Base-by-base conservation (phyloP, 768 basidiomycete genomes). In the Pholiota microspora region DNA sequence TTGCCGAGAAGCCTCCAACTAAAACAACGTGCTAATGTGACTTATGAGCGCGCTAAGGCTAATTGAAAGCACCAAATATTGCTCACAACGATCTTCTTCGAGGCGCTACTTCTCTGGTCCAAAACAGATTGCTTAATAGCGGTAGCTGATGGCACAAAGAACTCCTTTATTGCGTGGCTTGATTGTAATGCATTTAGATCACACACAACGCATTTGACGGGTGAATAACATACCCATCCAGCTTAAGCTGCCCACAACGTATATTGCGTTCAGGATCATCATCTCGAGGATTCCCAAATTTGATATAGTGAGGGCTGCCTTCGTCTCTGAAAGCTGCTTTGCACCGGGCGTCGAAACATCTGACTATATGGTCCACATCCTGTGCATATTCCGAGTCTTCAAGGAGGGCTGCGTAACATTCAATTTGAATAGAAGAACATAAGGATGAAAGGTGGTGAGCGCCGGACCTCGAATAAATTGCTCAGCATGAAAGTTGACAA, bases 1-100 rank as follows among this genome's bases (percentile, higher is more conserved):
- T 83, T 0, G 80, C 79, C 15, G 80, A 76, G 60, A 84, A 84
- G 0, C 82, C 83, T 10, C 83, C 83, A 3, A 84, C 81, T 2
- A 58, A 49, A n/a, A 56, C 45, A 25, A 61, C 45, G 24, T 60
- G 56, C 59, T 60, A 15, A n/a, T n/a, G n/a, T n/a, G n/a, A n/a
- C n/a, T n/a, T n/a, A n/a, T n/a, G n/a, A n/a, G n/a, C n/a, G n/a
- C n/a, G n/a, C n/a, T n/a, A 4, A 16, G 16, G 12, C 4, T 18
- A 3, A 28, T 18, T n/a, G 8, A 3, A n/a, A 1, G n/a, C 4
- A n/a, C n/a, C n/a, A n/a, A n/a, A n/a, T 16, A 16, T 2, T 29
- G 53, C 66, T 29, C 13, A 73, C 75, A 4, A 62, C 60, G 23
- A 76, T 68, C 2, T 64, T 63, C 7, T 64, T 62, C 6, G 55